phyloP scores from a whole-genome alignment of 495 filamentous ascomycete genomes.

The Cercophora sp. region DNA sequence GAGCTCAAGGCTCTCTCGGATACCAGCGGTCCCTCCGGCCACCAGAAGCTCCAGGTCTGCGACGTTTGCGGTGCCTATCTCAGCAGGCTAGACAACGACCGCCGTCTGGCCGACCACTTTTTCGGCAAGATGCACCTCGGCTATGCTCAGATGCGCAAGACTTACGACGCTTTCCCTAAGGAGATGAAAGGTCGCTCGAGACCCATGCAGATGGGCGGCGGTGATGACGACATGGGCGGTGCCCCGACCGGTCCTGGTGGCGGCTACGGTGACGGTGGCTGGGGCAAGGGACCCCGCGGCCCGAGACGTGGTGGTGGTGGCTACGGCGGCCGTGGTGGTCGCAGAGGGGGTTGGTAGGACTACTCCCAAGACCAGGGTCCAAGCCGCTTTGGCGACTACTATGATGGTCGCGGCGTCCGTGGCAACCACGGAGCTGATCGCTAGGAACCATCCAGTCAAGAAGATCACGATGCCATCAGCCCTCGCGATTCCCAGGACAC shows the following conservation, averaged over 20 bases:
- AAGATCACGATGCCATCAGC: too few species aligned
- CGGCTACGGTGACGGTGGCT: constrained; percentile 50
- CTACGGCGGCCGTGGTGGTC: constrained; percentile 17
- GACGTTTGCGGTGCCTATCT: constrained; percentile 94
- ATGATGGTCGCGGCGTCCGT: too few species aligned
- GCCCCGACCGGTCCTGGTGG: constrained; percentile 47
- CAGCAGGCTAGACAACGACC: constrained; percentile 86
- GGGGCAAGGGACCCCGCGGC: constrained; percentile 44
- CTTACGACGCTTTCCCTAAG: constrained; percentile 76
- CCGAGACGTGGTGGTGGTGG: constrained; percentile 43
- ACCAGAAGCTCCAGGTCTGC: constrained; percentile 98
- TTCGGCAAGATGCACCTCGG: constrained; percentile 99
- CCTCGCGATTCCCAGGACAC: too few species aligned
- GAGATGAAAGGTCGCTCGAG: constrained; percentile 61
- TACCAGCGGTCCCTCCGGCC: constrained; percentile 84
- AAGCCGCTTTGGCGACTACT: too few species aligned
- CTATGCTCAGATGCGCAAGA: constrained; percentile 96
- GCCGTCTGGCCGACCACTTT: constrained; percentile 92
- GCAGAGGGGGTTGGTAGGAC: constrained; percentile 17
- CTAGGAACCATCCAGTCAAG: too few species aligned
- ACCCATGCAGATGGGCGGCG: constrained; percentile 57
- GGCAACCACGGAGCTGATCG: neutral
- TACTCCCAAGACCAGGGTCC: too few species aligned
- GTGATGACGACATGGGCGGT: constrained; percentile 41
- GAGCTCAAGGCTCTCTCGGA: constrained; percentile 91